phyloP scores from a whole-genome alignment of 2,329 filamentous ascomycete genomes.

The Leptoxyphium fumago region DNA sequence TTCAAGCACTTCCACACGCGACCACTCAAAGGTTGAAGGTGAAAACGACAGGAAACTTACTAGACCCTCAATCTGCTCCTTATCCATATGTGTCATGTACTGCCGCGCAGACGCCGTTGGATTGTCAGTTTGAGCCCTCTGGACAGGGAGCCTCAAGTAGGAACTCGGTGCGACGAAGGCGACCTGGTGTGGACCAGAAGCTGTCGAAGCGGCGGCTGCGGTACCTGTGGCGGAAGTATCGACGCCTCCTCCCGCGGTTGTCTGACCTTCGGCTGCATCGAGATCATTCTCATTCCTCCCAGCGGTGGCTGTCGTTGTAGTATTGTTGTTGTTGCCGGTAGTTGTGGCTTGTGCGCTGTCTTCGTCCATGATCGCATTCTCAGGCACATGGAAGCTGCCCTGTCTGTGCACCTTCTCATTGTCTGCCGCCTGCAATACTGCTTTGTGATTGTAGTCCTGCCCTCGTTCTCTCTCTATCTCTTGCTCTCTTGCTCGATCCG shows the following conservation, averaged over 20 bases:
- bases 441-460: no score
- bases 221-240: not conserved
- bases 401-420: not conserved
- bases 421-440: no score
- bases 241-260: not conserved
- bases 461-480: not conserved
- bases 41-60: slow-evolving; percentile 35
- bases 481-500: not conserved
- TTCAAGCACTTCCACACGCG: not conserved
- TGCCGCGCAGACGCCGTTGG: slow-evolving; percentile 9
- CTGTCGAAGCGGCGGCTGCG: slow-evolving; percentile 1
- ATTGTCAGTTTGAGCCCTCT: slow-evolving; percentile 9
- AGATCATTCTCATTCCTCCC: no score
- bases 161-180: slow-evolving; percentile 24
- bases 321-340: not conserved
- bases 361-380: not conserved
- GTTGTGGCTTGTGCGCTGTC: not conserved
- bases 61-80: slow-evolving; percentile 64
- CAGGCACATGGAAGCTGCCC: not conserved
- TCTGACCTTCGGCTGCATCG: not conserved
- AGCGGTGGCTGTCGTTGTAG: not conserved
- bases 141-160: slow-evolving; percentile 18
- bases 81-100: slow-evolving; percentile 48
- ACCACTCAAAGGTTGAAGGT: not conserved
- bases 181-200: not conserved